Percentiles rank a stretch among this genome's conserved stretches.
phyloP scores from a whole-genome alignment of 2,329 filamentous ascomycete genomes.

The Immersiporthe knoxdaviesiana region DNA sequence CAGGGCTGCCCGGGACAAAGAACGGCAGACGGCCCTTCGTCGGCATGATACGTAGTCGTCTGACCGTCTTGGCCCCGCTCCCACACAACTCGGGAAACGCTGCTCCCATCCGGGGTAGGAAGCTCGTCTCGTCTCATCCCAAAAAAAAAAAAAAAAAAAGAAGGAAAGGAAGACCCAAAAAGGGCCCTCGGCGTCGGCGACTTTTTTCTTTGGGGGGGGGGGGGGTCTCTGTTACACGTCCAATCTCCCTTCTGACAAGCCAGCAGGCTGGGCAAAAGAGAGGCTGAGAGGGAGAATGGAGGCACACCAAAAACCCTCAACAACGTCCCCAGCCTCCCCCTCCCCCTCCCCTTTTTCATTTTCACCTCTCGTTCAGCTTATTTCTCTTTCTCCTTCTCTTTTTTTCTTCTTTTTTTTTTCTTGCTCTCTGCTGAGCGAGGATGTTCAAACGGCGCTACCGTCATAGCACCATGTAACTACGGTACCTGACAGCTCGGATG shows the following conservation, averaged over 20 bases:
- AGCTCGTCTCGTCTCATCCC: background rate
- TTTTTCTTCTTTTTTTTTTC: too few species aligned
- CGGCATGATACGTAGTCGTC: constrained; percentile 6
- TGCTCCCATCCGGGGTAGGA: background rate
- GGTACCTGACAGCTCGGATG: constrained; percentile 5
- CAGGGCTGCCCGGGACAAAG: background rate
- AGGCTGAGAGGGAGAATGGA: too few species aligned
- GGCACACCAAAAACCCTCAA: background rate
- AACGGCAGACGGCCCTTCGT: background rate
- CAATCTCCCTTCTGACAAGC: background rate
- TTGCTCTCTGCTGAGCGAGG: background rate
- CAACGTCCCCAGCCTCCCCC: background rate
- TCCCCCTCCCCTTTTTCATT: too few species aligned
- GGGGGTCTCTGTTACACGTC: background rate
- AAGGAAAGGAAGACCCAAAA: background rate
- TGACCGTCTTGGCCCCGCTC: constrained; percentile 2
- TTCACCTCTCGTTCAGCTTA: background rate
- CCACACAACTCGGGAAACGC: background rate
- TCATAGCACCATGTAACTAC: background rate
- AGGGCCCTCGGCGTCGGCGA: background rate
- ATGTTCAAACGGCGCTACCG: background rate
- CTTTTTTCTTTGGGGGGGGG: background rate
- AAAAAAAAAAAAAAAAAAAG: background rate
- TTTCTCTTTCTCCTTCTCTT: too few species aligned
- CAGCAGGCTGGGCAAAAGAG: background rate